Percentiles rank a stretch among this genome's conserved stretches.
Evolutionary conservation across 2,329 filamentous ascomycete species (phyloP).

Genomic region (Intubia oerlemansii): DNA sequence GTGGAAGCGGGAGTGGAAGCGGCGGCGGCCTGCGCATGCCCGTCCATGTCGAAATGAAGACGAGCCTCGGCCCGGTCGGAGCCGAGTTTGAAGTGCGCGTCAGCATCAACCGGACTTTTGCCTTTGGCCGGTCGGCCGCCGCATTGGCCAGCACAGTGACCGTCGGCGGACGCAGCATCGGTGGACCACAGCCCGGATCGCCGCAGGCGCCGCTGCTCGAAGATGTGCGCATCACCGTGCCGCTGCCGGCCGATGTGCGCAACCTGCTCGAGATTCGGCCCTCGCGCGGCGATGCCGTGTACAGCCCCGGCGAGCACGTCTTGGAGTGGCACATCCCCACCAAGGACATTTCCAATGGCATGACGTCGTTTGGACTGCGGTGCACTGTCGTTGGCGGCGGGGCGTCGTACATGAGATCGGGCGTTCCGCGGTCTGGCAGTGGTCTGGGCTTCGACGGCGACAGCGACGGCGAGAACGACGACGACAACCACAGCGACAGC

Average conservation of each 20-base stretch:
- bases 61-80: conserved; percentile 50
- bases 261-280: conserved; percentile 69
- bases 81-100: conserved; percentile 79
- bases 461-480: conserved; percentile 19
- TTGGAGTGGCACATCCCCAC: conserved; percentile 69
- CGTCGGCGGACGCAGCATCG: conserved; percentile 12
- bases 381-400: conserved; percentile 65
- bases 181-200: conserved; percentile 27
- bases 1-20: no score
- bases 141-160: neutral
- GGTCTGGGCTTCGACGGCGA: conserved; percentile 23
- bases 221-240: conserved; percentile 57
- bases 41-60: conserved; percentile 61
- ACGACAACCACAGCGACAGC: conserved; percentile 20
- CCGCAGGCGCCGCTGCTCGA: conserved; percentile 44
- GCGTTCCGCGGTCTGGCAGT: conserved; percentile 9
- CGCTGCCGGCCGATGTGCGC: conserved; percentile 57
- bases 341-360: conserved; percentile 50
- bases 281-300: conserved; percentile 64
- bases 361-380: conserved; percentile 49
- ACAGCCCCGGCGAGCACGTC: conserved; percentile 46
- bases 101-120: conserved; percentile 44
- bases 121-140: conserved; percentile 8
- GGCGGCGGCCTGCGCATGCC: conserved; percentile 63
- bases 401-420: no score